These are phyloP conservation scores for Fomitopsis serialis DNA, from an alignment of 768 basidiomycete genomes.

Conservation along the genomic window DNA sequence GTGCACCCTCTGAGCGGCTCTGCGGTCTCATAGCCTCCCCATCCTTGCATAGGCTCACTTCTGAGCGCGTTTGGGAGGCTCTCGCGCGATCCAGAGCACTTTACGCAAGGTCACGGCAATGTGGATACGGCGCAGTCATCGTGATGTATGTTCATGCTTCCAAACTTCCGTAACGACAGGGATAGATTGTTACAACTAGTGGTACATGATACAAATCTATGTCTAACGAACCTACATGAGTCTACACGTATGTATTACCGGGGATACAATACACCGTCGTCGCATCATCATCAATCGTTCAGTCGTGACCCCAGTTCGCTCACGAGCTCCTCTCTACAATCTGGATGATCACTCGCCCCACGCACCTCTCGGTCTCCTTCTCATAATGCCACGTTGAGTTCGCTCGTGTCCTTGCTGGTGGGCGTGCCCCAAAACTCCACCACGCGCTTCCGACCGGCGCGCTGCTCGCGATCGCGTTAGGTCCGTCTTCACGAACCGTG, in stretches of 20 bases:
- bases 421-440: slow-evolving; percentile 58
- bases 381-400: slow-evolving; percentile 49
- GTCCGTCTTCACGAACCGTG: slow-evolving; percentile 52
- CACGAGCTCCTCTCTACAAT: slow-evolving; percentile 35
- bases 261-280: too few relatives aligned
- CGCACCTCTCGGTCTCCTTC: slow-evolving; percentile 42
- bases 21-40: too few relatives aligned
- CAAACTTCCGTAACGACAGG: too few relatives aligned
- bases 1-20: too few relatives aligned
- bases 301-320: too few relatives aligned
- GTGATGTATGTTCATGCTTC: too few relatives aligned
- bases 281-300: too few relatives aligned
- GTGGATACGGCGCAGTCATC: too few relatives aligned
- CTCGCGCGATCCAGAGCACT: too few relatives aligned
- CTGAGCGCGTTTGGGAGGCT: too few relatives aligned
- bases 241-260: neutral
- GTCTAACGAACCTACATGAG: neutral
- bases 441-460: slow-evolving; percentile 34
- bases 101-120: too few relatives aligned
- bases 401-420: slow-evolving; percentile 43
- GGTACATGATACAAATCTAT: neutral
- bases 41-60: too few relatives aligned
- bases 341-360: slow-evolving; percentile 53
- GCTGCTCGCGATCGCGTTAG: slow-evolving; percentile 23
- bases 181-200: neutral